Evolutionary conservation across 2,329 filamentous ascomycete species (phyloP), one percentile per base, ranked within the genome.

Genomic region (Alternaria rosae): DNA sequence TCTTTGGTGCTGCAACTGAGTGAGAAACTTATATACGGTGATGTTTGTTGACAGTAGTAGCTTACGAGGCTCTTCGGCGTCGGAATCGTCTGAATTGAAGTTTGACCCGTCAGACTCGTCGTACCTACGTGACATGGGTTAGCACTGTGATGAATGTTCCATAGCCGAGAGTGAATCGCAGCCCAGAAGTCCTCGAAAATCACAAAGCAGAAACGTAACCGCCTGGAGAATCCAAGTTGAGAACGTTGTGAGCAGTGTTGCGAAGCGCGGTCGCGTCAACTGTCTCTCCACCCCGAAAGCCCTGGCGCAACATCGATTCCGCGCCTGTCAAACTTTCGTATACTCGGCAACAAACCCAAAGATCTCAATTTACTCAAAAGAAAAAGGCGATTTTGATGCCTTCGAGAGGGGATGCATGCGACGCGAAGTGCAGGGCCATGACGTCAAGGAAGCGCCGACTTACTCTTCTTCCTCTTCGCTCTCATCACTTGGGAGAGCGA

Each of bases 401-500:
- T 8, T 38, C 55, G 43, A 57, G 70, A 69, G 43, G 54, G 65
- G 59, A 62, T 23, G 57, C 63, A 56, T 56, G 73, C 72, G 66
- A 74, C 62, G 47, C 54, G 45, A 54, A 45, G 66, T 56, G 57
- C 59, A 61, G 59, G 70, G 58, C 65, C 64, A 78, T 78, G 77
- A 80, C 78, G 77, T 79, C 78, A 80, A 78, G 68, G 62, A 68
- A 63, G 61, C 50, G 65, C 42, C 61, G 64, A 79, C 78, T 79
- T 72, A 80, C 78, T 80, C 80, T 76, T 79, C 81, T 78, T 82
- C 80, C 62, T 78, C 76, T 61, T 82, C 80, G 56, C 78, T 78
- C 61, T 81, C 80, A 54, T 80, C 78, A 59, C 78, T 79, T 5
- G 81, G 81, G 26, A 82, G 79, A 44, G 79, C 79, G 57, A 79